These are phyloP conservation scores for Coemansia sp. DNA, from an alignment of 192 early-diverging fungal genomes.

Conservation along the genomic window DNA sequence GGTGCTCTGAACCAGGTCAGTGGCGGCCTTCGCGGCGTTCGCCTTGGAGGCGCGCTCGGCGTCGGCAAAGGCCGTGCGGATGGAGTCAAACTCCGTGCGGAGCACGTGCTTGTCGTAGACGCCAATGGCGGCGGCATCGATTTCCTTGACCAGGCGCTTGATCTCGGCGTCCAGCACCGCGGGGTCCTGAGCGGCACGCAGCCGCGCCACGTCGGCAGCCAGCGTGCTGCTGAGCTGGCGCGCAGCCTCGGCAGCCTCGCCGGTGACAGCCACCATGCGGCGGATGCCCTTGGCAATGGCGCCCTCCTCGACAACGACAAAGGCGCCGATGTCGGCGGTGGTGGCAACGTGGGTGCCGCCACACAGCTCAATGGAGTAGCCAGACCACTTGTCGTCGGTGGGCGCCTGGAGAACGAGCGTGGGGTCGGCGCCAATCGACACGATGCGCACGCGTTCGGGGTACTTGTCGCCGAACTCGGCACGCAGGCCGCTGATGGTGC, in stretches of 20 bases:
- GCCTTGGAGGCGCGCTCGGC: constrained; percentile 86
- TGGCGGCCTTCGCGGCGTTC: constrained; percentile 73
- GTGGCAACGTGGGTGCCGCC: constrained; percentile 93
- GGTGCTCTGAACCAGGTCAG: constrained; percentile 68
- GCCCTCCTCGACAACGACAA: constrained; percentile 82
- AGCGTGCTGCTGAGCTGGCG: constrained; percentile 63
- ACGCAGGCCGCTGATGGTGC: constrained; percentile 84
- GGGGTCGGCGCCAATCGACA: constrained; percentile 85
- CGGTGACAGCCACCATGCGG: constrained; percentile 90
- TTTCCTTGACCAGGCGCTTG: constrained; percentile 73
- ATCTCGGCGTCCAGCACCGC: constrained; percentile 69
- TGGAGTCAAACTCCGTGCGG: constrained; percentile 63
- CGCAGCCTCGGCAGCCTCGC: constrained; percentile 71
- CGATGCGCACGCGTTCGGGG: constrained; percentile 95
- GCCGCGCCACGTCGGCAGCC: constrained; percentile 56
- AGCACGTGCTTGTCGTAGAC: constrained; percentile 70
- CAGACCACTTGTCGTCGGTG: constrained; percentile 73
- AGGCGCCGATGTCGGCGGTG: constrained; percentile 84
- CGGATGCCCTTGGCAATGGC: constrained; percentile 96
- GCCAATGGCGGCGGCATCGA: constrained; percentile 76
- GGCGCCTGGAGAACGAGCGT: constrained; percentile 81
- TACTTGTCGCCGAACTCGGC: constrained; percentile 98
- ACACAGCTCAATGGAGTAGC: constrained; percentile 91
- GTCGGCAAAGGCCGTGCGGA: constrained; percentile 84
- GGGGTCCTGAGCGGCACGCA: constrained; percentile 56